Base-by-base conservation (phyloP, 257 asterid genomes). In the Phtheirospermum japonicum region DNA sequence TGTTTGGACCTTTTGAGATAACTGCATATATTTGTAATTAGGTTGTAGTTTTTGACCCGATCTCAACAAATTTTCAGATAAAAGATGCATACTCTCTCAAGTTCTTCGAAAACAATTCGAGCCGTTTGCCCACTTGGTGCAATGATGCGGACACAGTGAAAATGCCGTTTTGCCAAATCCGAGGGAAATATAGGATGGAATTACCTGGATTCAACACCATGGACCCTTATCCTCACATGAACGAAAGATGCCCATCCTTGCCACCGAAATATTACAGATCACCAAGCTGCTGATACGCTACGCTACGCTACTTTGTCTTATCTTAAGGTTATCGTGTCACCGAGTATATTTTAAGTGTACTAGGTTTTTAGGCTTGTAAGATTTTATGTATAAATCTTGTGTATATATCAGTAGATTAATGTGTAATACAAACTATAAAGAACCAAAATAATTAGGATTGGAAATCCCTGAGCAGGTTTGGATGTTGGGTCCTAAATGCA, bases 121-220 rank as follows among this genome's bases (percentile, higher is more conserved):
- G 88, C 74, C 91, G 77, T 36, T 68, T 92, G 86, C 99, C 99
- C 1, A 71, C 68, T 26, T 92, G 96, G 99, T 92, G 99, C 86
- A 89, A 87, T 49, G 89, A 77, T 2, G 94, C 75, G 60, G 96
- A 89, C 83, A 77, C 77, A 0, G 91, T 86, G 39, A 79, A 87
- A 71, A 91, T 83, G 14, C 96, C 99, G 4, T 92, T 68, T 76
- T 92, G 97, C 75, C 99, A 92, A 74, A 86, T 92, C 30, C 76
- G 68, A 46, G 99, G 97, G 57, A 79, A 77, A 63, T 92, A 92
- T 69, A 61, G 90, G 53, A 92, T 89, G 97, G 95, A 92, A 61
- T 68, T 92, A 26, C 97, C 97, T 0, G 94, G 83, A 30, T 92
- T 79, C 77, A 92, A 89, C 20, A 82, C 84, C 28, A 78, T 89